Evolutionary conservation across 495 filamentous ascomycete species (phyloP), one percentile per base, ranked within the genome.

Genomic region (Neurospora discreta): DNA sequence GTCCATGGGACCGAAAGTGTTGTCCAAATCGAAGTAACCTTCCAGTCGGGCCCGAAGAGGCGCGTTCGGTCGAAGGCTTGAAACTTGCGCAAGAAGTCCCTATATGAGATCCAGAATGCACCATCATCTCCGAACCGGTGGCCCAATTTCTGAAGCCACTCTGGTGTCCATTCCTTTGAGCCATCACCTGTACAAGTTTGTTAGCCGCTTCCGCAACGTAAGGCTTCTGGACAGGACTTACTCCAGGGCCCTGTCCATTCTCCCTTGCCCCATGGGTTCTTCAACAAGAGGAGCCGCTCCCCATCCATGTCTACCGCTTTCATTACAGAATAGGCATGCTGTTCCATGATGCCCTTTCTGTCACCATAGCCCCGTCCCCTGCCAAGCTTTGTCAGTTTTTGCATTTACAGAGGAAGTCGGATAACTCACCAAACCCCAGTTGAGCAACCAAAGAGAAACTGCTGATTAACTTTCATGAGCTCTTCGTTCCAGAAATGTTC

Each of bases 241-340:
- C 90, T 92, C 92, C 93, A 96, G 5, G 92, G 81, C 7, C 91
- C 91, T 13, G 83, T 89, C 91, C 94, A 97, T 80, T 96, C 94
- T 5, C 87, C 87, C 69, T 86, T 87, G 3, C 95, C 95, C 94
- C 94, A 97, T 0, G 95, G 95, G 74, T 98, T 97, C 84, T 91
- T 87, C 38, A 97, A 77, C 72, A 92, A 86, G 13, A 97, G 82
- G 41, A 98, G 84, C 39, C 91, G 85, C 72, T 92, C 74, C 6
- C 91, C 92, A 68, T 92, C 90, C 46, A 92, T 85, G 76, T 97
- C 92, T 18, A 85, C 87, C 1, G 92, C 92, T 42, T 90, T 87
- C 88, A 97, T 91, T 71, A 98, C 90, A 0, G 93, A 94, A 81
- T 97, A 97, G 0, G 94, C 93, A 76, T 97, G 95, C n/a, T 88